Evolutionary conservation across 441 rosid genomes (phyloP).

Genomic region (Corymbia calophylla): DNA sequence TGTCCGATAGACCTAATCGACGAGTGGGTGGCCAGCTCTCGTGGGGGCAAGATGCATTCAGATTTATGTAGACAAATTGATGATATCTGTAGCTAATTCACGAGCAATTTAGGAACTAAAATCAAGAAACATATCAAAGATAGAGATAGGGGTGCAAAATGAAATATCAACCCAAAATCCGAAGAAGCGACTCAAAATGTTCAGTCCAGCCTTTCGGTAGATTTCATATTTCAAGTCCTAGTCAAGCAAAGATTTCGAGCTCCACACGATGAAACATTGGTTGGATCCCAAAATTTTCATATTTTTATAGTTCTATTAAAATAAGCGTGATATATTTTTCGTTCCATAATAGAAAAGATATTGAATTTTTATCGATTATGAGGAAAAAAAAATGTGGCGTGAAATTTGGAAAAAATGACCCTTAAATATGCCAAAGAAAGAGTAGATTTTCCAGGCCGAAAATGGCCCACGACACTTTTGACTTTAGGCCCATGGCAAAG

Average conservation of each 20-base stretch:
- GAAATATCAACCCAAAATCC: not conserved
- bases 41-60: no score
- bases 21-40: not conserved
- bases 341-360: not conserved
- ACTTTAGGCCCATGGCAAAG: not conserved
- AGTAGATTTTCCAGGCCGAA: not conserved
- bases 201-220: rapidly evolving
- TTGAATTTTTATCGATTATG: not conserved
- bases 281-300: not conserved
- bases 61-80: not conserved
- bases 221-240: not conserved
- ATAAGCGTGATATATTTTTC: not conserved
- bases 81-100: not conserved
- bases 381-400: not conserved
- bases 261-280: not conserved
- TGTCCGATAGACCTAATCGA: not conserved
- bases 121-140: not conserved
- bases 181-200: not conserved
- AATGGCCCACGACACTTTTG: not conserved
- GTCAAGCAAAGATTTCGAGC: not conserved
- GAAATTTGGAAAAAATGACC: not conserved
- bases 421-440: not conserved
- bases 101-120: not conserved
- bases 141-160: not conserved
- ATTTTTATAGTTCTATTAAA: not conserved